These are phyloP conservation scores for Puccinia novopanici DNA, from an alignment of 1,284 basidiomycete genomes.

Conservation along the genomic window DNA sequence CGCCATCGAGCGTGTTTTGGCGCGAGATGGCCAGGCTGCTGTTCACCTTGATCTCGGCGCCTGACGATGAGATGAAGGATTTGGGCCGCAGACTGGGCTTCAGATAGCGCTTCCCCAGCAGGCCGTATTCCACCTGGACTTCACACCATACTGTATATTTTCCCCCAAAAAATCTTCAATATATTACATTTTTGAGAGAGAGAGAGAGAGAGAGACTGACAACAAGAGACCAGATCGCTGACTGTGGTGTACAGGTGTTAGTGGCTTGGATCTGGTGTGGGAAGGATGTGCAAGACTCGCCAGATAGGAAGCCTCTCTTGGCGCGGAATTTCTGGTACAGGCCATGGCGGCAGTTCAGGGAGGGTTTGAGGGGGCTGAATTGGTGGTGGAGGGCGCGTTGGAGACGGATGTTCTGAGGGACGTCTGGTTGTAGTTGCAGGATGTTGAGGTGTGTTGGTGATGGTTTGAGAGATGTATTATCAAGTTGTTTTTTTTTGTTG, in stretches of 20 bases:
- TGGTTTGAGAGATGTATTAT: neutral
- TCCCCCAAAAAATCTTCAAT: too few relatives aligned
- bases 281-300: neutral
- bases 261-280: too few relatives aligned
- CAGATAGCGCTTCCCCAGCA: constrained; percentile 39
- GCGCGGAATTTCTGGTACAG: neutral
- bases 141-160: constrained; percentile 42
- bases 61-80: constrained; percentile 16
- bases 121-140: constrained; percentile 47
- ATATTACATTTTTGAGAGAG: too few relatives aligned
- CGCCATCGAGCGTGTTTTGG: constrained; percentile 43
- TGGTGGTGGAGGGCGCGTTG: neutral
- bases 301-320: neutral
- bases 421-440: neutral
- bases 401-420: too few relatives aligned
- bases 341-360: neutral
- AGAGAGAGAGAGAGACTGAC: constrained; percentile 25
- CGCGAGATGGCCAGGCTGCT: constrained; percentile 13
- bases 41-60: constrained; percentile 27
- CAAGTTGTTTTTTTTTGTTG: neutral
- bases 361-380: neutral
- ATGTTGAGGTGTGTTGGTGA: neutral
- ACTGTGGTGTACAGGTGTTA: constrained; percentile 1
- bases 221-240: constrained; percentile 42
- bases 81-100: constrained; percentile 20